A percentile compares a stretch with the other conserved stretches of the same genome.
Evolutionary conservation across 495 filamentous ascomycete genomes (phyloP).

Genomic region (Barbatosphaeria neglecta): DNA sequence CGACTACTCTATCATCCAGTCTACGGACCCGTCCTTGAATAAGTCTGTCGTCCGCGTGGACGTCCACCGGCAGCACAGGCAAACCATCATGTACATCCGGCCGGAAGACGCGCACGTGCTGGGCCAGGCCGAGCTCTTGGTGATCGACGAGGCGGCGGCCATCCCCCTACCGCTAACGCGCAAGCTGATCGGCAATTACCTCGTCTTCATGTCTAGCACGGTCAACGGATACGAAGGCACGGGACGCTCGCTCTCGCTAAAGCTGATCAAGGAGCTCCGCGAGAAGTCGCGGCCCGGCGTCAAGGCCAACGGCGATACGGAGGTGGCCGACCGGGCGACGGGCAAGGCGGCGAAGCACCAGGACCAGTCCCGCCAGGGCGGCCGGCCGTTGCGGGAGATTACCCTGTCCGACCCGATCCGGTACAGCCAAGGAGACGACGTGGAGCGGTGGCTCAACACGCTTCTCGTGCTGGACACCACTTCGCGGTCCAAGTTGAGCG

Average conservation of each 20-base stretch:
- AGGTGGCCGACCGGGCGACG: slow-evolving; percentile 22
- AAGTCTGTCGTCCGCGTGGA: slow-evolving; percentile 97
- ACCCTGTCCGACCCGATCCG: slow-evolving; percentile 88
- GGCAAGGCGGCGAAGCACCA: slow-evolving; percentile 53
- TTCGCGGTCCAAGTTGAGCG: slow-evolving; percentile 60
- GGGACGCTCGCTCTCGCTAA: slow-evolving; percentile 85
- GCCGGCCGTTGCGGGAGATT: slow-evolving; percentile 81
- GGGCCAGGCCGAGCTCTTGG: slow-evolving; percentile 88
- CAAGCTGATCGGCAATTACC: slow-evolving; percentile 94
- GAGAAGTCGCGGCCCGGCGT: slow-evolving; percentile 67
- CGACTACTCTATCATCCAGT: slow-evolving; percentile 97
- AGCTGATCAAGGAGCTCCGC: slow-evolving; percentile 92
- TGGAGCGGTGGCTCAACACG: slow-evolving; percentile 94
- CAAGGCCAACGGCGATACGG: neutral
- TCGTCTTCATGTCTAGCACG: slow-evolving; percentile 98
- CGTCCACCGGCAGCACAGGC: slow-evolving; percentile 86
- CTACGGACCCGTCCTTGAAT: slow-evolving; percentile 96
- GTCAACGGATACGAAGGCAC: slow-evolving; percentile 99
- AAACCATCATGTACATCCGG: slow-evolving; percentile 97
- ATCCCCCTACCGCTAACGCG: slow-evolving; percentile 87
- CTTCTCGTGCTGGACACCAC: slow-evolving; percentile 91
- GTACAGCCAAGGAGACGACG: slow-evolving; percentile 80
- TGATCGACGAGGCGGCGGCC: slow-evolving; percentile 96
- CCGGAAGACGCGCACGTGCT: slow-evolving; percentile 91
- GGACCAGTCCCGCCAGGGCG: slow-evolving; percentile 47